Evolutionary conservation across 108 stramenopile species (phyloP).

Genomic region (Skeletonema costatum): DNA sequence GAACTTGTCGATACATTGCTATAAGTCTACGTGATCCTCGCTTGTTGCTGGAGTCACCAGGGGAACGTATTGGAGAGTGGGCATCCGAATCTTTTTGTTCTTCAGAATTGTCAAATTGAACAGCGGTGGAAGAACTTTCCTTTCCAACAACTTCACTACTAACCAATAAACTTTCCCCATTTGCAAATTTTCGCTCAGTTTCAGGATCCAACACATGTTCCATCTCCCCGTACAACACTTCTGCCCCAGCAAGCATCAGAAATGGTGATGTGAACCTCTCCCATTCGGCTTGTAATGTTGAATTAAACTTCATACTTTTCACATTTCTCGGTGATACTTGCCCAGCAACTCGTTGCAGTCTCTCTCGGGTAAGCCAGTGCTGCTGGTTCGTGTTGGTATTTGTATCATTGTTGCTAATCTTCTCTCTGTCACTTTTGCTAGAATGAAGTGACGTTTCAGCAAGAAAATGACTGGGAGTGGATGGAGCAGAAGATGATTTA

Average conservation of each 20-base stretch:
- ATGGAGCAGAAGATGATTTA: neutral
- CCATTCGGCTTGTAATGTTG: constrained; percentile 33
- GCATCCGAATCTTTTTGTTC: neutral
- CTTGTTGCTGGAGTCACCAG: neutral
- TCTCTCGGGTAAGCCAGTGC: neutral
- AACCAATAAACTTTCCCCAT: neutral
- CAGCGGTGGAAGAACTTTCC: neutral
- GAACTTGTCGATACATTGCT: constrained; percentile 38
- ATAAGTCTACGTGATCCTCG: constrained; percentile 37
- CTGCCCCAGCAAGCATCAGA: constrained; percentile 35
- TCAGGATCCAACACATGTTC: constrained; percentile 37
- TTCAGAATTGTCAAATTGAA: neutral
- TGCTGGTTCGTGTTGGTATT: neutral
- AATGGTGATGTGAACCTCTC: constrained; percentile 53
- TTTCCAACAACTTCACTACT: neutral
- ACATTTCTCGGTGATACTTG: neutral
- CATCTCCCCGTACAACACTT: constrained; percentile 47
- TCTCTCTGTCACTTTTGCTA: neutral
- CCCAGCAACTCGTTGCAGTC: neutral
- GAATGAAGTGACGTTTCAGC: neutral
- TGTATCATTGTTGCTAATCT: neutral
- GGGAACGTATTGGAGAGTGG: neutral
- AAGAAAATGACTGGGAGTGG: neutral
- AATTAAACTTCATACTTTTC: constrained; percentile 1
- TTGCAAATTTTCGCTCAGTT: constrained; percentile 5